A percentile compares a stretch with the other conserved stretches of the same genome.
Conservation (phyloP, 2,329 filamentous ascomycete genomes). For the Ophiostoma ips region DNA sequence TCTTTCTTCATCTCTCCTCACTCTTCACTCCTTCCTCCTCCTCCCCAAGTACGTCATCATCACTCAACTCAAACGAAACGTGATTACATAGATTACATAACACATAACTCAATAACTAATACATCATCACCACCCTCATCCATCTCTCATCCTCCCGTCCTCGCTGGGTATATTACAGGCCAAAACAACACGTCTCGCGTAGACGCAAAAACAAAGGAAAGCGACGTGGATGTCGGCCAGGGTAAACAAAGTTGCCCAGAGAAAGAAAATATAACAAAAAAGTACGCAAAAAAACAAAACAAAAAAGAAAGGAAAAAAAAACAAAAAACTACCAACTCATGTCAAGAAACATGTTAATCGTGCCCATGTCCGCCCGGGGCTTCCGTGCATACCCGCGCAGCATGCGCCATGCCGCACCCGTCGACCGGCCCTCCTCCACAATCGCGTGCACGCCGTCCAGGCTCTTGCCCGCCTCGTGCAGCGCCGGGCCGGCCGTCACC, state of each 20-base stretch:
- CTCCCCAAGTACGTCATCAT: background rate
- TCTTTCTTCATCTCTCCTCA: too few relatives aligned
- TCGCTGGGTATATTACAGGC: background rate
- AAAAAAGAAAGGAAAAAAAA: background rate
- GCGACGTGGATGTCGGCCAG: too few relatives aligned
- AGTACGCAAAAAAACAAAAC: background rate
- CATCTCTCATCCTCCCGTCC: background rate
- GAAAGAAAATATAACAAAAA: background rate
- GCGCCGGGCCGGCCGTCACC: slow-evolving; percentile 34
- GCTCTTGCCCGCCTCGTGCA: slow-evolving; percentile 43
- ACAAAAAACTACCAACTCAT: background rate
- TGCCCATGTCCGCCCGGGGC: slow-evolving; percentile 28
- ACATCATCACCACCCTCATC: background rate
- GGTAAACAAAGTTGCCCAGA: background rate
- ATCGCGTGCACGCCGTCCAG: slow-evolving; percentile 46
- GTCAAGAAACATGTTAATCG: slow-evolving; percentile 24
- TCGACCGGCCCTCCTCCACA: slow-evolving; percentile 47
- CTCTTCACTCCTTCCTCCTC: too few relatives aligned
- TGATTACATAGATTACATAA: background rate
- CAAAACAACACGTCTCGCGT: background rate
- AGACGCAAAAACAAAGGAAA: slow-evolving; percentile 1
- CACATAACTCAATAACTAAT: background rate
- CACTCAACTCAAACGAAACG: too few relatives aligned
- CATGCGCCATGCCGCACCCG: slow-evolving; percentile 46
- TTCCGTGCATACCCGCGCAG: slow-evolving; percentile 52